phyloP scores from a whole-genome alignment of 1,284 basidiomycete genomes.

The Cutaneotrichosporon curvatum region DNA sequence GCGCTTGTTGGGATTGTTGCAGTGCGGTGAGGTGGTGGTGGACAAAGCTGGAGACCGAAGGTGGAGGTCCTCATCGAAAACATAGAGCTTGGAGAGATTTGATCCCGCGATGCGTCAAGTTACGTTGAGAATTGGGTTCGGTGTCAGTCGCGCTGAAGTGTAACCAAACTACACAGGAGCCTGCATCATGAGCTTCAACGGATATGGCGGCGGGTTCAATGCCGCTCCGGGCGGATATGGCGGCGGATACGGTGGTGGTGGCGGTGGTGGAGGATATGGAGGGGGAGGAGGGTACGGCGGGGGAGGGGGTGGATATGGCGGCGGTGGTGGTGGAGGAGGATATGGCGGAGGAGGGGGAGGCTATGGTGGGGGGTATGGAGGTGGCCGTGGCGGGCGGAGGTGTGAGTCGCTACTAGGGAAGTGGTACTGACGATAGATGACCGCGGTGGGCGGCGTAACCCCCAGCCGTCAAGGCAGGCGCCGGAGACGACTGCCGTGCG shows the following conservation, averaged over 20 bases:
- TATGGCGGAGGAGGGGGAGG: constrained; percentile 10
- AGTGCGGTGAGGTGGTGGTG: no score
- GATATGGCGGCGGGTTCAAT: constrained; percentile 16
- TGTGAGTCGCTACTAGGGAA: constrained; percentile 12
- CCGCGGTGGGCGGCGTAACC: constrained; percentile 20
- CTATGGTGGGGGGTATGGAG: constrained; percentile 4
- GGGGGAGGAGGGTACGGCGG: constrained; percentile 13
- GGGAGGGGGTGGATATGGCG: constrained; percentile 12
- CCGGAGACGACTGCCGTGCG: constrained; percentile 65
- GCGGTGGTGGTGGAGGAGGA: constrained; percentile 9
- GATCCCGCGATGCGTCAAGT: no score
- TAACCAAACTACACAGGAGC: no score
- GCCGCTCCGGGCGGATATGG: constrained; percentile 10
- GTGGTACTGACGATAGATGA: constrained; percentile 14
- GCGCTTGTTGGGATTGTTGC: neutral
- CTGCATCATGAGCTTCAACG: constrained; percentile 36
- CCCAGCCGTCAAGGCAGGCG: neutral
- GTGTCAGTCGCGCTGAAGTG: no score
- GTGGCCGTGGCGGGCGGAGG: constrained; percentile 12
- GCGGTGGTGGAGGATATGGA: constrained; percentile 16
- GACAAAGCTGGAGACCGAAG: neutral
- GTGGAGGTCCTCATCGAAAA: neutral
- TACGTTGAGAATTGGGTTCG: no score
- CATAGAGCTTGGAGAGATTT: neutral
- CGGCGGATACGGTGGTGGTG: constrained; percentile 6